phyloP scores from a whole-genome alignment of 192 early-diverging fungal genomes.

The Chytriomyces sp. region DNA sequence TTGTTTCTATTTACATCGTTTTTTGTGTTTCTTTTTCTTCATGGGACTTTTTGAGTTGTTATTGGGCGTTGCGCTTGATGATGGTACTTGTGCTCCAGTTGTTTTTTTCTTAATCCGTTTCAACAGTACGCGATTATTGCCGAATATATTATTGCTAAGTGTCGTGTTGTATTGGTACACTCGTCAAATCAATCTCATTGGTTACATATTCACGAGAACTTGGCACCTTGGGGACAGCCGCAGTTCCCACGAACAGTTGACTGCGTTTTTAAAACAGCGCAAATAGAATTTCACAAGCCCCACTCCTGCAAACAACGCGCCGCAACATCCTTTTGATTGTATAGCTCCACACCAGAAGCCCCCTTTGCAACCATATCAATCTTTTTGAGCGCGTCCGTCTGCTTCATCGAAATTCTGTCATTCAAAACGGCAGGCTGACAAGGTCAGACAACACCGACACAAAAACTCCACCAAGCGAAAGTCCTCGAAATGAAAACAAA shows the following conservation, averaged over 20 bases:
- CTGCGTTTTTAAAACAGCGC: not conserved
- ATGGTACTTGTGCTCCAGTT: too few species aligned
- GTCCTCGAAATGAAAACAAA: not conserved
- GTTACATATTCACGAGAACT: too few species aligned
- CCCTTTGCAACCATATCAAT: slow-evolving; percentile 36
- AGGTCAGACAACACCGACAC: slow-evolving; percentile 6
- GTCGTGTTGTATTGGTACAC: too few species aligned
- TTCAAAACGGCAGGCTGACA: slow-evolving; percentile 6
- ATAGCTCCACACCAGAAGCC: slow-evolving; percentile 24
- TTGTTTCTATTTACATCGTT: too few species aligned
- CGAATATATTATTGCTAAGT: too few species aligned
- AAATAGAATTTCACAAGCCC: slow-evolving; percentile 48
- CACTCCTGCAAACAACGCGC: slow-evolving; percentile 52
- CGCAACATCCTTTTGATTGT: slow-evolving; percentile 46
- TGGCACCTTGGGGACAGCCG: too few species aligned
- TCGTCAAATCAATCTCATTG: too few species aligned
- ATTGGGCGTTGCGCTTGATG: too few species aligned
- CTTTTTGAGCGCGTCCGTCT: slow-evolving; percentile 51
- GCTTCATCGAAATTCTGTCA: slow-evolving; percentile 48
- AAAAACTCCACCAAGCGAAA: slow-evolving; percentile 17
- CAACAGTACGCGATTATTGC: too few species aligned
- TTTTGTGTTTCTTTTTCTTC: too few species aligned
- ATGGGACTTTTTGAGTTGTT: too few species aligned
- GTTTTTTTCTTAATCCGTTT: too few species aligned
- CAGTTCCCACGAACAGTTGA: not conserved